Evolutionary conservation across 768 basidiomycete species (phyloP), one percentile per base, ranked within the genome.

Genomic region (Tephrocybe sp.): DNA sequence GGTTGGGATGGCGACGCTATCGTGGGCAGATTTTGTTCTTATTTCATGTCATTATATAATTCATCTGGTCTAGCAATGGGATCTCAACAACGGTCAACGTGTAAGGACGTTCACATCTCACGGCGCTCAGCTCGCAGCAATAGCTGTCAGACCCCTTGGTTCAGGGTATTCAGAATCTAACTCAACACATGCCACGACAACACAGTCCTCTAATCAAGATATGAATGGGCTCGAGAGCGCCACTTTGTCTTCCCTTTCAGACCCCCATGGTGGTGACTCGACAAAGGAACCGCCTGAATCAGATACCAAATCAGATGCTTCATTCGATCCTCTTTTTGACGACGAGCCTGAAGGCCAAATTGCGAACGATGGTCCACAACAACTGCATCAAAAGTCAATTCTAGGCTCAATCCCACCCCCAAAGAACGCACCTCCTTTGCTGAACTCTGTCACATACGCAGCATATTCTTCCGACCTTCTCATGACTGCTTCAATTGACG

Each of bases 1-100:
- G 87, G 92, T 16, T 98, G 96, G 95, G 97, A 98, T 63, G 90
- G 92, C 10, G 83, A 89, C 58, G 87, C 91, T 12, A 75, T 84
- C 39, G 94, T 93, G 65, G 66, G 89, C 76, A 17, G 39, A 16
- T 32, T 19, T 14, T 49, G 39, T 34, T 31, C 12, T 49, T 40
- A 40, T 16, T 10, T 40, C 40, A 51, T 39, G 34, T 46, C 53
- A 48, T 58, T 33, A 50, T 40, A 44, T n/a, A 39, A 49, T 60
- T 35, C 30, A 51, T 30, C 10, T 39, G 47, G 17, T 23, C 38
- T 60, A 98, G 96, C 91, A 98, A 83, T 98, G 97, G 96, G 96
- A 98, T 69, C 79, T 99, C 33, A 91, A 99, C 63, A 95, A 88
- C 0, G 96, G 97, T 6, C 79, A 89, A 54, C 73, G 72, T 35